Base-by-base conservation (phyloP, 495 filamentous ascomycete species). In the Aspergillus bridgeri region DNA sequence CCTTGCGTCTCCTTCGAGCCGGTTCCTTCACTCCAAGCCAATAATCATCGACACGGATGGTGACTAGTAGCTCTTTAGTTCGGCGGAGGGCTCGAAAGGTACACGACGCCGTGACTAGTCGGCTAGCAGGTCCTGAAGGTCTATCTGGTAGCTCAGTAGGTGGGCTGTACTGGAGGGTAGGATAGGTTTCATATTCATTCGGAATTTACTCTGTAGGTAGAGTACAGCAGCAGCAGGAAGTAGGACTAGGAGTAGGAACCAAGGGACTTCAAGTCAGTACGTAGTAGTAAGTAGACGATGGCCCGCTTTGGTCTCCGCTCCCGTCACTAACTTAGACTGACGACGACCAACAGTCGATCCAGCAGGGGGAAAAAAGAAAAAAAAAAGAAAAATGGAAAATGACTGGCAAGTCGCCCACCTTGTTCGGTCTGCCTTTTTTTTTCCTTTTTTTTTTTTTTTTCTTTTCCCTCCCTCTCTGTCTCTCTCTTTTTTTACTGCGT, bases 1-100 rank as follows among this genome's bases (percentile, higher is more conserved):
- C 59, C 59, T 60, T 60, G 59, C 54, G 59, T 60, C 59, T 29
- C 44, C 47, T 48, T 21, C 48, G 54, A 60, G 48, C 56, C 53
- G 48, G 51, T 53, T 23, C 51, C 29, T 22, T 17, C 18, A 3
- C 11, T 51, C 48, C 33, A 33, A 29, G 24, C 48, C 48, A 51
- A 51, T 51, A 33, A 51, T 29, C 25, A 8, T 51, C 24, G 8
- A 1, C 13, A 38, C 13, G 17, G 33, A 38, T 13, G 33, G 33
- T 38, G 33, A 38, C 33, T 38, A 38, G 33, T 38, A 38, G 33
- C 11, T 15, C 33, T 38, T 38, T 38, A 38, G 33, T 38, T 38
- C 33, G 17, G 33, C 33, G 33, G 33, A 38, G 33, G 33, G 33
- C 33, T 38, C 33, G 33, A 38, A 38, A 38, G 33, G 33, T 38